These are phyloP conservation scores for Helotiales sp. DNA, from an alignment of 2,329 filamentous ascomycete genomes.

Conservation along the genomic window DNA sequence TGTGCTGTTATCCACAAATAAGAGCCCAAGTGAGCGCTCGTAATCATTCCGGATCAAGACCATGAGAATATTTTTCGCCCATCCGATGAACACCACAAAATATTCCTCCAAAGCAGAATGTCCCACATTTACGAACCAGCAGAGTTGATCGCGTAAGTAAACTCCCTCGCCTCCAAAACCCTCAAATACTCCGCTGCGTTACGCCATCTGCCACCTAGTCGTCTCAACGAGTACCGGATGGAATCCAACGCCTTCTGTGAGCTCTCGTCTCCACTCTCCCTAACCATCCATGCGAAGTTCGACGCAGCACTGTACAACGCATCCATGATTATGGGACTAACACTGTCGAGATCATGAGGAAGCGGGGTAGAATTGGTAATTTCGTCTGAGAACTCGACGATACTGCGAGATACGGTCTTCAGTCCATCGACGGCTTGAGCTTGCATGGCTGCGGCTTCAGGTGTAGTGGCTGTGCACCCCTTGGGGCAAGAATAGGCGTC, in stretches of 20 bases:
- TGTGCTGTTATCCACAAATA: too few species aligned
- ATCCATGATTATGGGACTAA: slow-evolving; percentile 41
- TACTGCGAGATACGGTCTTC: slow-evolving; percentile 30
- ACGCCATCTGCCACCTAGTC: slow-evolving; percentile 37
- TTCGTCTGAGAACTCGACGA: slow-evolving; percentile 34
- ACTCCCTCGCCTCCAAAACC: slow-evolving; percentile 39
- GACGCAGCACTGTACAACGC: slow-evolving; percentile 39
- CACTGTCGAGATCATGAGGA: slow-evolving; percentile 29
- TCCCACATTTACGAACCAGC: slow-evolving; percentile 6
- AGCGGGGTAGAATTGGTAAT: slow-evolving; percentile 23
- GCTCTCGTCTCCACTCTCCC: slow-evolving; percentile 38
- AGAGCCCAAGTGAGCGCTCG: too few species aligned
- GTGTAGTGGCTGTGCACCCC: slow-evolving; percentile 14
- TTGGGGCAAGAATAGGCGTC: slow-evolving; percentile 39
- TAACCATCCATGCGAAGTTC: slow-evolving; percentile 40
- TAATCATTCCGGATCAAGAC: too few species aligned
- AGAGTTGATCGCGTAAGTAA: slow-evolving; percentile 32
- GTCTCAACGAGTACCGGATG: slow-evolving; percentile 33
- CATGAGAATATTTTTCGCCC: neutral
- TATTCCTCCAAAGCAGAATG: neutral
- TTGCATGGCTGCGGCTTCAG: slow-evolving; percentile 36
- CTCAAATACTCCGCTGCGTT: slow-evolving; percentile 39
- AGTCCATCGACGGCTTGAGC: slow-evolving; percentile 37
- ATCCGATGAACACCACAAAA: neutral
- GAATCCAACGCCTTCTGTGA: slow-evolving; percentile 34